phyloP scores from a whole-genome alignment of 1,139 yeast genomes.

The Debaryomyces sp. region DNA sequence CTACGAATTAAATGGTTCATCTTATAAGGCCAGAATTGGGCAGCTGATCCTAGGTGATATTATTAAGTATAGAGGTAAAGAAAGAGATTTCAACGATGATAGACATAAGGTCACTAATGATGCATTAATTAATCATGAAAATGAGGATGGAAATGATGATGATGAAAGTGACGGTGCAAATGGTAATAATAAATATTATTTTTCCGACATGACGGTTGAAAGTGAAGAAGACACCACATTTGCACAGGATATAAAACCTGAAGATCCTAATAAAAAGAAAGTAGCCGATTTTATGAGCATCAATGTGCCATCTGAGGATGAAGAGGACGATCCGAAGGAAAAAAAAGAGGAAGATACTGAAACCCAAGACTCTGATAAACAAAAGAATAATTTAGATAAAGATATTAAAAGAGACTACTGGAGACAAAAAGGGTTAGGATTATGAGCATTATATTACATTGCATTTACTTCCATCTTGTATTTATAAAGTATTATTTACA shows the following conservation, averaged over 20 bases:
- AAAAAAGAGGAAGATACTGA: constrained; percentile 10
- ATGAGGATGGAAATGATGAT: constrained; percentile 17
- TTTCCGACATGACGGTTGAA: constrained; percentile 47
- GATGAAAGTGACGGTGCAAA: constrained; percentile 22
- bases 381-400: constrained; percentile 30
- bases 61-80: constrained; percentile 73
- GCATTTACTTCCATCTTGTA: constrained; percentile 7
- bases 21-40: constrained; percentile 70
- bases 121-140: constrained; percentile 47
- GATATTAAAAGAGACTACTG: constrained; percentile 44
- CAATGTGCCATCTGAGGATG: constrained; percentile 20
- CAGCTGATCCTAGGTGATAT: constrained; percentile 81
- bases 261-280: constrained; percentile 20
- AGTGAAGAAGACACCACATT: constrained; percentile 31
- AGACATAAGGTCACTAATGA: constrained; percentile 64
- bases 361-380: constrained; percentile 9
- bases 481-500: constrained; percentile 2
- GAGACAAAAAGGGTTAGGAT: constrained; percentile 48
- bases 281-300: constrained; percentile 33
- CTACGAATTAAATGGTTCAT: constrained; percentile 56
- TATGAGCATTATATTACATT: constrained; percentile 12
- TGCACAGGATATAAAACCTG: constrained; percentile 10
- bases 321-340: constrained; percentile 8
- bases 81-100: constrained; percentile 80
- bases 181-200: constrained; percentile 43